Base-by-base conservation (phyloP, 2,329 filamentous ascomycete genomes). In the Penicillium frequentans region DNA sequence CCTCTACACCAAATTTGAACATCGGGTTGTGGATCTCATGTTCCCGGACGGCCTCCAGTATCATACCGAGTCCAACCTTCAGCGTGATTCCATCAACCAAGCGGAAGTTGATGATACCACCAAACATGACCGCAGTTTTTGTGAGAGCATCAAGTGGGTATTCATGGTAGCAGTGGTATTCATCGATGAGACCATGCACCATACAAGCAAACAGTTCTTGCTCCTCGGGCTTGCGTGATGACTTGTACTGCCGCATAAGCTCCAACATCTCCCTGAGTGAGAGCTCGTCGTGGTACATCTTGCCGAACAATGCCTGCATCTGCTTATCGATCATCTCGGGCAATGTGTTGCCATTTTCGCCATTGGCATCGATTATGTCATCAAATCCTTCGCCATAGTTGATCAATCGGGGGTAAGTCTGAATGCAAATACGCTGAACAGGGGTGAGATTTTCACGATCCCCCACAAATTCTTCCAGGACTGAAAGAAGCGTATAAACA, bases 121-220 rank as follows among this genome's bases (percentile, higher is more conserved):
- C 95, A 72, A 99, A 99, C 27, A 99, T 84, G 10, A 99, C 93
- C 4, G 95, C 93, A 0, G 95, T 99, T 11, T 93, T 98, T 8
- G 93, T 93, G 50, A 99, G 80, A 6, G 95, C 95, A 70, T 97
- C 93, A n/a, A 97, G 81, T 0, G 96, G 96, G 73, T 99, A 99
- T 69, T 96, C 93, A 42, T 90, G 86, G 72, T 97, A 99, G 70
- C 96, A 96, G 54, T 89, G 89, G 73, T 97, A 99, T 77, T 99
- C 95, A 67, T 99, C 95, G 67, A 99, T 97, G 4, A 99, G 81
- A 1, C 95, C 95, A 69, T 97, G 93, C 35, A 99, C 96, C 92
- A 99, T 99, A 77, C 93, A 97, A 14, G 93, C 90, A 72, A 99
- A 99, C 7, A 97, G 84, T 71, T 99, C 95, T 72, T 98, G 95